Base-by-base conservation (phyloP, 83 land plant species). In the Picea engelmannii region DNA sequence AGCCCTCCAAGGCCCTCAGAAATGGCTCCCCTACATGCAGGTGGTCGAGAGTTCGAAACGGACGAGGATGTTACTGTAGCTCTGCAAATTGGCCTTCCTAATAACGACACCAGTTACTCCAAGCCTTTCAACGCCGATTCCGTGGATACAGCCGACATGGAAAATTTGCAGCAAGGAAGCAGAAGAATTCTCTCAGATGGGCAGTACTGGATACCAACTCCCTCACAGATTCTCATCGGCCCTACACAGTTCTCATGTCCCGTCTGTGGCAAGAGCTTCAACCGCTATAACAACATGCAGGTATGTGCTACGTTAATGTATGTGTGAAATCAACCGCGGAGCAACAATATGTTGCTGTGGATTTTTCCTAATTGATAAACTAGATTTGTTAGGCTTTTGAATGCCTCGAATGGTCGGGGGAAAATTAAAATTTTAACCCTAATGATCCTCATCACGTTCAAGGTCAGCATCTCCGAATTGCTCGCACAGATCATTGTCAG, bases 261-360 rank as follows among this genome's bases (percentile, higher is more conserved):
- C 27, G 80, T 93, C 63, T 93, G 95, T 80, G 71, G 52, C 86
- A 93, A 93, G 82, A 87, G 87, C 81, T 93, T 93, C 84, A 91
- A 91, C 80, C 84, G 93, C 70, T 93, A 93, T 86, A 93, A 93
- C 85, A 91, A 91, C 87, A 87, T 91, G 87, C 92, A 90, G 91
- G 91, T 90, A 79, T 61, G 64, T 11, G 1, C 69, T 23, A 25
- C 31, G 27, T 66, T 66, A 23, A 23, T 66, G 17, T 58, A 58
- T 58, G 60, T 58, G 60, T 58, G 60, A 15, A 58, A 58, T 58
- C 60, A 58, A 15, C 18, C 60, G 0, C 4, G 1, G 4, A 58
- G 60, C 60, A 58, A 58, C 60, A 15, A 58, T 58, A 58, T 58
- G 60, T 58, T 58, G 60, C 18, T 13, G 60, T 13, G 60, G 18